Evolutionary conservation across 176 grass and related monocot species (phyloP).

Genomic region (Oryza meridionalis): DNA sequence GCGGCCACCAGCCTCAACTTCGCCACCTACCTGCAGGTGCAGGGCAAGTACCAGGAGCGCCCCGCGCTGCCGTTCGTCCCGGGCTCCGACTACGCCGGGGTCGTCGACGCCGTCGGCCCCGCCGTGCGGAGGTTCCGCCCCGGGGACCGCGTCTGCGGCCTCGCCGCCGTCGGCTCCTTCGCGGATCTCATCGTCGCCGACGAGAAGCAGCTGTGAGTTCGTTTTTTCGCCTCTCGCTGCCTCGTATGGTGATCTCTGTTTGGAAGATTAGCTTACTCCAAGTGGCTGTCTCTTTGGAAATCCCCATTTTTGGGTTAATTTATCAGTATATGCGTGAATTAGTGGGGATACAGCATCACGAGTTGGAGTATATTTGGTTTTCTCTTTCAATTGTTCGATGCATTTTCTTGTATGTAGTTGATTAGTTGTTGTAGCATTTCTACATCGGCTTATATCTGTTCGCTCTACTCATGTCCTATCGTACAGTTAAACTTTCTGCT

Average conservation of each 20-base stretch:
- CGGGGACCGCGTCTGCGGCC: slow-evolving; percentile 75
- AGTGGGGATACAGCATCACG: too few relatives aligned
- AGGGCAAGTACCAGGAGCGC: slow-evolving; percentile 90
- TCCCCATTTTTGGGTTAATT: background rate
- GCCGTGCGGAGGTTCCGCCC: slow-evolving; percentile 54
- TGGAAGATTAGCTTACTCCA: background rate
- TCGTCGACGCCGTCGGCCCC: slow-evolving; percentile 81
- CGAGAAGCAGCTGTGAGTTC: slow-evolving; percentile 71
- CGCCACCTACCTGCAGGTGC: slow-evolving; percentile 81
- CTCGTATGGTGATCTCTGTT: background rate
- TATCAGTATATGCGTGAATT: background rate
- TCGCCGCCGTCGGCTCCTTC: slow-evolving; percentile 60
- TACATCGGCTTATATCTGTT: background rate
- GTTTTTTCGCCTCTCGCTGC: background rate
- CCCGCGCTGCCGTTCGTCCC: slow-evolving; percentile 70
- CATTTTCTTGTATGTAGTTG: background rate
- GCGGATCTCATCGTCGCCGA: slow-evolving; percentile 75
- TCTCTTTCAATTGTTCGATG: background rate
- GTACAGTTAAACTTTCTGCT: slow-evolving; percentile 1
- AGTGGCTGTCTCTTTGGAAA: background rate
- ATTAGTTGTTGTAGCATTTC: background rate
- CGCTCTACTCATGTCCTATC: background rate
- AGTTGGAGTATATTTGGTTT: background rate
- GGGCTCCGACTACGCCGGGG: slow-evolving; percentile 79
- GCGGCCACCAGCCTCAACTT: slow-evolving; percentile 82